phyloP scores from a whole-genome alignment of 768 basidiomycete species.

The Serendipita sp. region DNA sequence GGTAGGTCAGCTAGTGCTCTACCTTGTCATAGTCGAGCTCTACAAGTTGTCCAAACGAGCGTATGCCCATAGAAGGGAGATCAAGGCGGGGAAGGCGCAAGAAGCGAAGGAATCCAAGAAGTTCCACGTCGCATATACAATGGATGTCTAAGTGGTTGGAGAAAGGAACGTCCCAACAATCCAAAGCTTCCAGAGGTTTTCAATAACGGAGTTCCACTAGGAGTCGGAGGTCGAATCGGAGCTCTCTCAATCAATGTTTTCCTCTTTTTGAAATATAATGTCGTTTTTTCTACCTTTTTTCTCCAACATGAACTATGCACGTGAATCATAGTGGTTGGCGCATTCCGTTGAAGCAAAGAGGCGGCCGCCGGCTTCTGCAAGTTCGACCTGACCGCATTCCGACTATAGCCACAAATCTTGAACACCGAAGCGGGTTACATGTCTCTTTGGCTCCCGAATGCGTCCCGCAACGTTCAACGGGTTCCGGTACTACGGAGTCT shows the following conservation, averaged over 20 bases:
- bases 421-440: not conserved
- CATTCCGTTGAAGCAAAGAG: too few species aligned
- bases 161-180: not conserved
- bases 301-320: too few species aligned
- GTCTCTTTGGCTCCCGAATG: constrained; percentile 3
- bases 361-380: too few species aligned
- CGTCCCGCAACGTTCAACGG: not conserved
- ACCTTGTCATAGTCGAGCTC: not conserved
- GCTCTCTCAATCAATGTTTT: too few species aligned
- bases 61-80: not conserved
- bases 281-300: too few species aligned
- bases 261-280: too few species aligned
- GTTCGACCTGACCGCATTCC: too few species aligned
- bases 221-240: too few species aligned
- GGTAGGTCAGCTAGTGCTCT: not conserved
- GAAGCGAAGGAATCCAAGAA: not conserved
- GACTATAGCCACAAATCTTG: not conserved
- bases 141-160: not conserved
- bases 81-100: not conserved
- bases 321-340: too few species aligned
- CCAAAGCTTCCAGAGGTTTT: too few species aligned
- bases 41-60: constrained; percentile 1
- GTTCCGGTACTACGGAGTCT: not conserved
- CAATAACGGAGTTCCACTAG: not conserved
- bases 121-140: constrained; percentile 6